Evolutionary conservation across 2,329 filamentous ascomycete genomes (phyloP), one percentile per base, ranked within the genome.

Genomic region (Cytospora leucostoma): DNA sequence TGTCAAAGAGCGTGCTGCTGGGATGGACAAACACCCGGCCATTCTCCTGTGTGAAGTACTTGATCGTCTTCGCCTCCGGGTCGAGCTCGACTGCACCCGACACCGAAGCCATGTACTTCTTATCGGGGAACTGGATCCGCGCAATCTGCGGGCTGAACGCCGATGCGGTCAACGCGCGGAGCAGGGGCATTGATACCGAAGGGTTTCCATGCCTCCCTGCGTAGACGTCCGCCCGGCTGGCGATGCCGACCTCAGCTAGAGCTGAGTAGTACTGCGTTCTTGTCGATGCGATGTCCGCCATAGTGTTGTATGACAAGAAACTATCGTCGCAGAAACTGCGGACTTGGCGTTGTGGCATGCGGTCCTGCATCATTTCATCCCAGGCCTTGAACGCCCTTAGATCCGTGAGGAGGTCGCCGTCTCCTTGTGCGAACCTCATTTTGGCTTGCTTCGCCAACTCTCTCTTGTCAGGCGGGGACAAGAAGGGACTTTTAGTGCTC

Each of bases 11-110:
- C 0, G 90, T 93, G 52, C 91, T 96, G 70, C 87, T 88, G 0
- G 95, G 95, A 72, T 99, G 95, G 17, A 98, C 88, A 75, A 99
- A 99, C 13, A 98, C 92, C 7, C 95, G 84, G 0, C 90, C 91
- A 68, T 90, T 91, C 70, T 93, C 90, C 71, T 91, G 88, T 68
- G 90, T 92, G 76, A 92, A 98, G 78, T 93, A 99, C 74, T 93
- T 95, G 77, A 99, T 97, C 3, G 90, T 91, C 59, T 88, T 84
- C 5, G 94, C 94, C 76, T 98, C 94, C 0, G 94, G 94, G 72
- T 99, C 95, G 7, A 97, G 82, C 74, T 95, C 94, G 1, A 98
- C 91, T 0, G 95, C 92, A 8, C 95, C 95, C 1, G 92, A 91
- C 67, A 96, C 86, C 2, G 91, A 92, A 40, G 88, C 87, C 13